These are phyloP conservation scores for Cladophialophora carrionii DNA, from an alignment of 2,329 filamentous ascomycete genomes.

Conservation along the genomic window DNA sequence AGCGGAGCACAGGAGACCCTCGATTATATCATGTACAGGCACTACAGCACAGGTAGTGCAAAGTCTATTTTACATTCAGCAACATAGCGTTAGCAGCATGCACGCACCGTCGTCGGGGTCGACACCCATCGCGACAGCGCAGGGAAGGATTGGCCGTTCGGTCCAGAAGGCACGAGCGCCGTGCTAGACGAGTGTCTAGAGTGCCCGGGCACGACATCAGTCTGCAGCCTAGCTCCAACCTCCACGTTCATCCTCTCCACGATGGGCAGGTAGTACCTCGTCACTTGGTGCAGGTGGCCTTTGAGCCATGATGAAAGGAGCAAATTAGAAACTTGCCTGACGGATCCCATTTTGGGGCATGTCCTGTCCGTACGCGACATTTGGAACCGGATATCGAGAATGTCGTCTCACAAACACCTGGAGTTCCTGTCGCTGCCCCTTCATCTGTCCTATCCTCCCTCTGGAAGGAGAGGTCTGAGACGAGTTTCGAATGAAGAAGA, in stretches of 20 bases:
- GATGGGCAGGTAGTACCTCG: background rate
- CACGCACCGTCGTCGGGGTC: background rate
- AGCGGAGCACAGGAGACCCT: slow-evolving; percentile 5
- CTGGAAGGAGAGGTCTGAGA: background rate
- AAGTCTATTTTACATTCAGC: slow-evolving; percentile 4
- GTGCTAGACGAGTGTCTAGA: background rate
- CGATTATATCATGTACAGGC: background rate
- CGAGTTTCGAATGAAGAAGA: background rate
- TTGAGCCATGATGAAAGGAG: background rate
- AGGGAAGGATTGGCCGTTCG: background rate
- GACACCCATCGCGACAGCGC: background rate
- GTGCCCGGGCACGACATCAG: background rate
- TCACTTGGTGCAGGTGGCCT: background rate
- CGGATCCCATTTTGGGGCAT: background rate
- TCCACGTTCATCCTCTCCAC: background rate
- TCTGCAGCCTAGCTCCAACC: background rate
- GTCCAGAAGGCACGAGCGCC: background rate
- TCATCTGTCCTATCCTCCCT: background rate
- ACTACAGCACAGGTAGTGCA: background rate
- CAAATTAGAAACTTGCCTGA: background rate
- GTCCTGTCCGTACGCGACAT: background rate
- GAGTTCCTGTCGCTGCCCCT: background rate
- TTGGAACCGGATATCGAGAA: background rate
- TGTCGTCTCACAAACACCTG: background rate
- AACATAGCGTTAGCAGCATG: slow-evolving; percentile 5